Base-by-base conservation (phyloP, 768 basidiomycete genomes). In the Mycena floridula region DNA sequence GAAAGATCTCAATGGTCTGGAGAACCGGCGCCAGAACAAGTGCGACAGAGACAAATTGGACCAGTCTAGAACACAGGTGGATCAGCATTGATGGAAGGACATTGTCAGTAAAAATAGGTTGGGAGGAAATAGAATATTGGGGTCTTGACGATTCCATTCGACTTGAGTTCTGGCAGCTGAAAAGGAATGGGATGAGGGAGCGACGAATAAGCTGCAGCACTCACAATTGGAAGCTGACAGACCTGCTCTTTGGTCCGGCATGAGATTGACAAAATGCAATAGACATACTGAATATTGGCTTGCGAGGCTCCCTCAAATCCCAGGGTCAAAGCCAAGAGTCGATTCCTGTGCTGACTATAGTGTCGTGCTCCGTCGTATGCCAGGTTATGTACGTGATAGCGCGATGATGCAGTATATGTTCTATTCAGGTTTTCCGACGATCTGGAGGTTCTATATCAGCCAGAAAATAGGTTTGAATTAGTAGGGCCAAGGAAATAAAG, bases 381-480 rank as follows among this genome's bases (percentile, higher is more conserved):
- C 95, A 99, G 58, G 98, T 97, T 57, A 98, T 90, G 57, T 99
- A 95, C 3, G 96, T 97, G 43, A 99, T 92, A 4, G 93, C 92
- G 37, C 95, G 82, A 50, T 91, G 89, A 57, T 85, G 83, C 4
- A 97, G 72, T 25, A 90, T 82, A 47, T 88, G 81, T 52, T 92
- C 76, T 25, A 99, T 90, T 2, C 85, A 82, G 2, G 84, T 85
- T 54, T 86, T 84, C 13, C 81, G 80, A n/a, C n/a, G n/a, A n/a
- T n/a, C n/a, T n/a, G n/a, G n/a, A n/a, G n/a, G 13, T 72, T 62
- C 35, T 85, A 67, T 44, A 78, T 60, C 16, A 97, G 68, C 63
- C 98, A 95, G 94, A 95, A 99, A 46, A 99, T 90, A 3, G 98
- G 73, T 32, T 87, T 87, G 47, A 6, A 25, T 25, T 7, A 23